Percentiles rank a stretch among this genome's conserved stretches.
Evolutionary conservation across 1,284 basidiomycete genomes (phyloP).

Genomic region (Wallemia mellicola): DNA sequence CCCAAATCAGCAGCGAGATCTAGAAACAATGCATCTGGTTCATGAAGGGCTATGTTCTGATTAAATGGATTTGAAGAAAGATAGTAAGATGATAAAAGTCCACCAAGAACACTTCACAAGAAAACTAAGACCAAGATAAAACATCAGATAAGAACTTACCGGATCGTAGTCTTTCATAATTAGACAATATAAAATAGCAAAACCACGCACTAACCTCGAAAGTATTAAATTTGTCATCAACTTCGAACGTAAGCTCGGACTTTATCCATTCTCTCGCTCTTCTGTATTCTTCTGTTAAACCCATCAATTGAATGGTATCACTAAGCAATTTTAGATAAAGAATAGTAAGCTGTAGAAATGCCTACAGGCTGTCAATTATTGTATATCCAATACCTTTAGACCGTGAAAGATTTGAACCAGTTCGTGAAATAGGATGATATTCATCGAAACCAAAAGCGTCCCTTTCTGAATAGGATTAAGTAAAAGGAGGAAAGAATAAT

Average conservation of each 20-base stretch:
- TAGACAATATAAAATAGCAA: neutral
- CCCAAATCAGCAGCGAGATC: slow-evolving; percentile 48
- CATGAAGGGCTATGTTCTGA: slow-evolving; percentile 16
- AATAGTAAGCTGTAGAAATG: slow-evolving; percentile 6
- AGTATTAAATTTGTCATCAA: slow-evolving; percentile 52
- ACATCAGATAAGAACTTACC: neutral
- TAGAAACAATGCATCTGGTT: slow-evolving; percentile 32
- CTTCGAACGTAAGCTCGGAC: slow-evolving; percentile 38
- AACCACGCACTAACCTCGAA: slow-evolving; percentile 54
- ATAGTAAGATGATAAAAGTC: slow-evolving; percentile 53
- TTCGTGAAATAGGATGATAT: slow-evolving; percentile 45
- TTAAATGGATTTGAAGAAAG: slow-evolving; percentile 21
- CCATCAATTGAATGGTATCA: slow-evolving; percentile 67
- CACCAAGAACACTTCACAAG: slow-evolving; percentile 30
- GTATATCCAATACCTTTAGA: slow-evolving; percentile 60
- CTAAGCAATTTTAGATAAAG: too few relatives aligned
- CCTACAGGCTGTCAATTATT: slow-evolving; percentile 35
- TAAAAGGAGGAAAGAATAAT: neutral
- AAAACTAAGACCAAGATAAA: neutral
- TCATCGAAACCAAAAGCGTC: slow-evolving; percentile 71
- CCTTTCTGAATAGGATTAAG: slow-evolving; percentile 26
- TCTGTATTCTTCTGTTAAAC: slow-evolving; percentile 41
- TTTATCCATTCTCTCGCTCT: slow-evolving; percentile 51
- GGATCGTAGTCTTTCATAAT: neutral
- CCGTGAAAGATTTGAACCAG: slow-evolving; percentile 40